phyloP scores from a whole-genome alignment of 2,329 filamentous ascomycete genomes.

The Leptodontidium sp. region DNA sequence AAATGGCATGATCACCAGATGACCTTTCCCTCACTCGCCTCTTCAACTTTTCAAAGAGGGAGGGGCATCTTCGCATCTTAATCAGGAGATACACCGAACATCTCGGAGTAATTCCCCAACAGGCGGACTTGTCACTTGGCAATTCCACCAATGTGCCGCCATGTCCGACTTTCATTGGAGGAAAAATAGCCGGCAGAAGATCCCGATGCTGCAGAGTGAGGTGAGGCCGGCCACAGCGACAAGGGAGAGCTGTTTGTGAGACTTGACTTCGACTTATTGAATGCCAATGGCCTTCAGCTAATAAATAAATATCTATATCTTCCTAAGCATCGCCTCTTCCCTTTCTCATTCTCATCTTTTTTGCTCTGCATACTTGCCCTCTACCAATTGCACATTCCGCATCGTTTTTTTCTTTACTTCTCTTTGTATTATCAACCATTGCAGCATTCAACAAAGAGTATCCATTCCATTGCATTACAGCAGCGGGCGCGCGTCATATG shows the following conservation, averaged over 20 bases:
- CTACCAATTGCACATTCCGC: not conserved
- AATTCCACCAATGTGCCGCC: not conserved
- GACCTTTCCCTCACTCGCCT: not conserved
- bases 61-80: not conserved
- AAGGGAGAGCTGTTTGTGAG: slow-evolving; percentile 9
- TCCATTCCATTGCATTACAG: not conserved
- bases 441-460: not conserved
- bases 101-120: slow-evolving; percentile 2
- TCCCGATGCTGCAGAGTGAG: slow-evolving; percentile 2
- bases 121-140: not conserved
- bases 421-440: slow-evolving; percentile 5
- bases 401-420: slow-evolving; percentile 8
- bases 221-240: not conserved
- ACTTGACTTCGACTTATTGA: not conserved
- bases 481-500: not conserved
- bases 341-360: not conserved
- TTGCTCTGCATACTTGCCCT: not conserved
- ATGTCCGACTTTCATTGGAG: slow-evolving; percentile 11
- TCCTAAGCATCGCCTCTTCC: not conserved
- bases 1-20: not conserved
- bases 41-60: not conserved
- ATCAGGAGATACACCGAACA: not conserved
- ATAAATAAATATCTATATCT: not conserved
- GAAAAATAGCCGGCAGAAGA: slow-evolving; percentile 21
- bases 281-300: not conserved